A percentile compares a stretch with the other conserved stretches of the same genome.
These are phyloP conservation scores for Dioscorea cayenensis DNA, from an alignment of 116 monocot species.

Conservation along the genomic window DNA sequence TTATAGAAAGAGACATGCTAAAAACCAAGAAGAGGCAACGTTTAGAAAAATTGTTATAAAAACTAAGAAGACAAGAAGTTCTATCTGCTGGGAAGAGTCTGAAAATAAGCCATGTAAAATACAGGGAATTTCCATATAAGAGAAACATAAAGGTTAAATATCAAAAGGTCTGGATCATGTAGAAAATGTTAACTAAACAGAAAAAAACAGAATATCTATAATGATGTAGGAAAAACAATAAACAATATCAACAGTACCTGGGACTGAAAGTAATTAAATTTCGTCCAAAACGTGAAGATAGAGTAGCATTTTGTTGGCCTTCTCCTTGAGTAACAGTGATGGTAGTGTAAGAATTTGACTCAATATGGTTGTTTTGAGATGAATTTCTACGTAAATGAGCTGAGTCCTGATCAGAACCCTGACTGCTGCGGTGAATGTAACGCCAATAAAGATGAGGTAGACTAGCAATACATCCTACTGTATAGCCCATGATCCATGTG, in stretches of 20 bases:
- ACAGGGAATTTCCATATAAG: too few relatives aligned
- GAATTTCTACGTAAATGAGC: slow-evolving; percentile 4
- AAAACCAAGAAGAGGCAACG: too few relatives aligned
- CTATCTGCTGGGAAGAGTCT: too few relatives aligned
- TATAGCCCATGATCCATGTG: slow-evolving; percentile 63
- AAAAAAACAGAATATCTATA: not conserved
- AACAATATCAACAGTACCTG: slow-evolving; percentile 22
- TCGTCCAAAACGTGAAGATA: slow-evolving; percentile 9
- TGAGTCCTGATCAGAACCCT: slow-evolving; percentile 22
- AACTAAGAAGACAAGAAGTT: too few relatives aligned
- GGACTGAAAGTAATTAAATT: slow-evolving; percentile 17
- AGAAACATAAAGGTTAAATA: too few relatives aligned
- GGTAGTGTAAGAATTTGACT: slow-evolving; percentile 23
- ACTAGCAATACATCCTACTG: slow-evolving; percentile 48
- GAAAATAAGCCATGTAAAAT: too few relatives aligned
- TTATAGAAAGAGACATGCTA: too few relatives aligned
- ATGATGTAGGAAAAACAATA: not conserved
- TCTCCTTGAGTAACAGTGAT: slow-evolving; percentile 23
- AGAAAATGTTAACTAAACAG: too few relatives aligned
- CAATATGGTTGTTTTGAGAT: slow-evolving; percentile 18
- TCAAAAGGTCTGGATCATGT: not conserved
- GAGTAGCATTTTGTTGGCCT: not conserved
- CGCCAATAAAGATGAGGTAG: slow-evolving; percentile 79
- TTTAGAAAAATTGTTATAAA: too few relatives aligned
- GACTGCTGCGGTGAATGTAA: slow-evolving; percentile 39